Base-by-base conservation (phyloP, 2,329 filamentous ascomycete species). In the Scedosporium dehoogii region DNA sequence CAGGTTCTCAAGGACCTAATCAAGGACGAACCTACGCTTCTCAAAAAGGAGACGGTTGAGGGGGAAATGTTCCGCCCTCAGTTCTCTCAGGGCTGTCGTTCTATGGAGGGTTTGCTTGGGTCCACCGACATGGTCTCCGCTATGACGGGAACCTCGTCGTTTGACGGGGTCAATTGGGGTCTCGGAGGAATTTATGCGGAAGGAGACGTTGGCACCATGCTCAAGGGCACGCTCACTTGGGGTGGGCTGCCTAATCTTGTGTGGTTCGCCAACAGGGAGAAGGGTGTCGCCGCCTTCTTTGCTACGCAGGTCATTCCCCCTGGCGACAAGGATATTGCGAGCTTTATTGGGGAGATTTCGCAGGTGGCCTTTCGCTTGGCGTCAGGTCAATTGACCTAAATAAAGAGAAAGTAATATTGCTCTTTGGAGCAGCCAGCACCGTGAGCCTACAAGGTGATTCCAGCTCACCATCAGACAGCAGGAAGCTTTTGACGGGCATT, bases 261-360 rank as follows among this genome's bases (percentile, higher is more conserved):
- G 9, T 63, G 62, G 58, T 61, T 63, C 27, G 29, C 56, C 18
- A 63, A 61, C n/a, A 58, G 62, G 1, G 33, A 60, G 7, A 60
- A 16, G 21, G 62, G 62, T 12, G 2, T 63, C 2, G 58, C 44
- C 1, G 62, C 25, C 2, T 42, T 61, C 3, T 81, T 57, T 57
- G 53, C 23, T 12, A 57, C 53, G 10, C 53, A 57, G 21, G 23
- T 57, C 2, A 16, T 57, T n/a, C 53, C 53, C n/a, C 44, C 44
- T 2, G 44, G 44, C 44, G 44, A 48, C 18, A 48, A 21, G 44
- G 3, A 1, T 2, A 18, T n/a, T 10, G 44, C n/a, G n/a, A 21
- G 18, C 16, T 48, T 48, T 10, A 14, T 48, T 21, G 44, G 44
- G n/a, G 44, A 48, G 44, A 21, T 48, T n/a, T n/a, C 18, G n/a